Percentiles rank a stretch among this genome's conserved stretches.
Evolutionary conservation across 1,139 yeast species (phyloP).

Genomic region (Blastobotrys raffinosifermentans): DNA sequence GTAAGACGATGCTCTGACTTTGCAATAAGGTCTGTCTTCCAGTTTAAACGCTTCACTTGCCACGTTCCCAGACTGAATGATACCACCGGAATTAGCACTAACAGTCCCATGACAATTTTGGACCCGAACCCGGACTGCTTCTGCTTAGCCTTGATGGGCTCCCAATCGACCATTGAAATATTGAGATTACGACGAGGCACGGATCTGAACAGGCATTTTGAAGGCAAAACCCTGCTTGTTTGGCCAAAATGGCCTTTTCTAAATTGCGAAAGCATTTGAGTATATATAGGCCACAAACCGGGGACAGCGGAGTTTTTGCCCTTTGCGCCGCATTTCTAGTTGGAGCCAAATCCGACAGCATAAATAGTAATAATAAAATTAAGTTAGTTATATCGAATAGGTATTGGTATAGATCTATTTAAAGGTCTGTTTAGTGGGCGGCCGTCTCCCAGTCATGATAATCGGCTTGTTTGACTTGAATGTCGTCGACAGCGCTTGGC

Average conservation of each 20-base stretch:
- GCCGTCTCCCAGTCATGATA: slow-evolving; percentile 1
- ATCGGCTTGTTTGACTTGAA: background rate
- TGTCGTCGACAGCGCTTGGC: slow-evolving; percentile 2
- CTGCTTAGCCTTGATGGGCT: slow-evolving; percentile 57
- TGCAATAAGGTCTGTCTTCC: slow-evolving; percentile 87
- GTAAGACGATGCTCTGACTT: slow-evolving; percentile 77
- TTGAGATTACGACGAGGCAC: slow-evolving; percentile 34
- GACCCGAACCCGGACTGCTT: slow-evolving; percentile 40
- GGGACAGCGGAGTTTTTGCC: too few species aligned
- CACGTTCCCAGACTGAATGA: slow-evolving; percentile 87
- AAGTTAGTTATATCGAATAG: too few species aligned
- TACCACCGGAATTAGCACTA: slow-evolving; percentile 76
- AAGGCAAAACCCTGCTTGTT: too few species aligned
- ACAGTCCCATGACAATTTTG: slow-evolving; percentile 33
- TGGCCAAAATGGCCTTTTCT: too few species aligned
- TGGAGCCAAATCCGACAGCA: too few species aligned
- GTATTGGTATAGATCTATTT: too few species aligned
- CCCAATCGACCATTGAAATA: slow-evolving; percentile 80
- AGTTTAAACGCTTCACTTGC: slow-evolving; percentile 79
- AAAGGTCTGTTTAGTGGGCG: too few species aligned
- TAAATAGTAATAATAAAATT: too few species aligned
- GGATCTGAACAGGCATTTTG: too few species aligned
- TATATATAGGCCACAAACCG: too few species aligned
- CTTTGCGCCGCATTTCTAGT: too few species aligned
- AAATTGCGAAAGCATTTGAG: too few species aligned